Conservation (phyloP, 495 filamentous ascomycete genomes). For the Usnea hakonensis region DNA sequence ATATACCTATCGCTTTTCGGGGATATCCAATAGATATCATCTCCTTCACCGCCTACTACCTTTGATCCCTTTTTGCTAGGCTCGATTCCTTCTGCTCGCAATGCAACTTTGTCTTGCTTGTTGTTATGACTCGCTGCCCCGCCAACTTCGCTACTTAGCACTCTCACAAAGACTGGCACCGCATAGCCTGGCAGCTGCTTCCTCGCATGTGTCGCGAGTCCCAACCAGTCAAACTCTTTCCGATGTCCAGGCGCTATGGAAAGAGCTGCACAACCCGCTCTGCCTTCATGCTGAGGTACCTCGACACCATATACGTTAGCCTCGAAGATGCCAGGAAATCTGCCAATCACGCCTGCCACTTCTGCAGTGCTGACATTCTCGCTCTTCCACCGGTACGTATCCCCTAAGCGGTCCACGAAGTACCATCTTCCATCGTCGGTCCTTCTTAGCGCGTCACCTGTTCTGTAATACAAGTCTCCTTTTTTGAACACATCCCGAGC, state of each 20-base stretch:
- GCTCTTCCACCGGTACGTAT: conserved; percentile 78
- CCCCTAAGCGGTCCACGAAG: conserved; percentile 69
- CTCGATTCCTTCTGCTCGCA: conserved; percentile 65
- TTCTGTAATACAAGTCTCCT: conserved; percentile 68
- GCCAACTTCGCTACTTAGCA: conserved; percentile 46
- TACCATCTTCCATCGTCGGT: conserved; percentile 65
- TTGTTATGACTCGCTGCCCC: conserved; percentile 62
- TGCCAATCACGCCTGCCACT: conserved; percentile 59
- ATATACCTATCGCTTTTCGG: conserved; percentile 48
- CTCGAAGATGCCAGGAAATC: conserved; percentile 58
- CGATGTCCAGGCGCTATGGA: conserved; percentile 35
- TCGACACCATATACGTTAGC: conserved; percentile 74
- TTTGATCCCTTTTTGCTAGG: conserved; percentile 43
- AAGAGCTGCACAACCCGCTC: conserved; percentile 61
- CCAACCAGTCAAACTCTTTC: conserved; percentile 44
- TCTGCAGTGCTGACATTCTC: conserved; percentile 79
- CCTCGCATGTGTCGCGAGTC: conserved; percentile 45
- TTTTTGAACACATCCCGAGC: conserved; percentile 62
- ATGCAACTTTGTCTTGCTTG: conserved; percentile 73
- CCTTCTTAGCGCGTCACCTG: conserved; percentile 62
- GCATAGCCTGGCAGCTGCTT: conserved; percentile 62
- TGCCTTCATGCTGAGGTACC: conserved; percentile 62
- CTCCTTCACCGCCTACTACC: conserved; percentile 39
- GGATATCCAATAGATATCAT: conserved; percentile 49
- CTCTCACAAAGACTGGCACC: conserved; percentile 65